Conservation (phyloP, 1,139 yeast species). For the Fermentozyma sake region DNA sequence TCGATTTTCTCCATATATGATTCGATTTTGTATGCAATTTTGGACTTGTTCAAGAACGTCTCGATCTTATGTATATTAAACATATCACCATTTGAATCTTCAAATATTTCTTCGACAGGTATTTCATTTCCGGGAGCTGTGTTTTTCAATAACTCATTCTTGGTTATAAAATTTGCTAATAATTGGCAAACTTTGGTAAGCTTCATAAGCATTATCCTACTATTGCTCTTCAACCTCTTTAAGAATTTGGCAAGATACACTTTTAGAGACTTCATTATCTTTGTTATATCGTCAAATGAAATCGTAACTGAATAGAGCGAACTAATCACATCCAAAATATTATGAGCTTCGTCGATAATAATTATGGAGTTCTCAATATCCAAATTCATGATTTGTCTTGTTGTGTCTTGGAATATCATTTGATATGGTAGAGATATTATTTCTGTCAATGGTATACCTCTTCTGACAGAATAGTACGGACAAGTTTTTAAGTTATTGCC, state of each 20-base stretch:
- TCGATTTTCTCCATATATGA: conserved; percentile 49
- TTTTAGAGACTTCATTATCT: conserved; percentile 44
- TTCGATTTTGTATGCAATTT: conserved; percentile 82
- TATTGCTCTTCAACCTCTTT: conserved; percentile 64
- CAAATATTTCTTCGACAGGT: conserved; percentile 47
- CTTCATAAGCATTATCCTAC: conserved; percentile 66
- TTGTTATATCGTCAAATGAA: conserved; percentile 43
- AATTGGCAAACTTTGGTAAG: conserved; percentile 54
- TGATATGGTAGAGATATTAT: conserved; percentile 86
- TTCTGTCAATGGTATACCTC: conserved; percentile 56
- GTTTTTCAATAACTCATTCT: conserved; percentile 19
- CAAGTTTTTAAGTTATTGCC: conserved; percentile 62
- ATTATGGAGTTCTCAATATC: conserved; percentile 62
- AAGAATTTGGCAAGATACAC: conserved; percentile 58
- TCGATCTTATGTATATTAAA: conserved; percentile 69
- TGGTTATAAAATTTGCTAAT: conserved; percentile 42
- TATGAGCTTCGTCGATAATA: conserved; percentile 92
- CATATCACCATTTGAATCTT: conserved; percentile 59
- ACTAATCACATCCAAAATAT: conserved; percentile 72
- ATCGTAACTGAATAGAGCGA: conserved; percentile 64
- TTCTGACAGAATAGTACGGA: conserved; percentile 77
- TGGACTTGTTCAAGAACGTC: conserved; percentile 58
- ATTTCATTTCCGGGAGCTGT: conserved; percentile 53
- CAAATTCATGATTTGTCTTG: conserved; percentile 59
- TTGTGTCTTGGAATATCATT: conserved; percentile 58